phyloP scores from a whole-genome alignment of 2,329 filamentous ascomycete genomes.

The Rhexocercosporidium sp. region DNA sequence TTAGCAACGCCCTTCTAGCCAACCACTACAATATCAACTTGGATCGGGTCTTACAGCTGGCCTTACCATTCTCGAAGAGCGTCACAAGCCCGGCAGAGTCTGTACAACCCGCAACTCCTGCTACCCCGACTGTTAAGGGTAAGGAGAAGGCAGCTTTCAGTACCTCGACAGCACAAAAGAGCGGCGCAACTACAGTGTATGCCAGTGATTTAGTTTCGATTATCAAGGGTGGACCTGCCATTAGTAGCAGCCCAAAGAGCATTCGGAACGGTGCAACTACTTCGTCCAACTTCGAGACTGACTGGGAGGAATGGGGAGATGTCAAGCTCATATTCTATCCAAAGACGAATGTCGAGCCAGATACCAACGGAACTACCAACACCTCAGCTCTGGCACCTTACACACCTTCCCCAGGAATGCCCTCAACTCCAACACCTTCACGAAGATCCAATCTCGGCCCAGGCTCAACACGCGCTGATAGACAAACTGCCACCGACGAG shows the following conservation, averaged over 20 bases:
- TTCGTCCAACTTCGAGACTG: slow-evolving; percentile 40
- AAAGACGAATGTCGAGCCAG: slow-evolving; percentile 42
- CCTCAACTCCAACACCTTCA: slow-evolving; percentile 42
- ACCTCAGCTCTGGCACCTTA: slow-evolving; percentile 40
- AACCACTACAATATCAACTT: slow-evolving; percentile 84
- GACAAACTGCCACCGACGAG: slow-evolving; percentile 43
- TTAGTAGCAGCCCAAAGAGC: slow-evolving; percentile 41
- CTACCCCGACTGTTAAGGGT: slow-evolving; percentile 66
- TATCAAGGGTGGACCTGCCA: slow-evolving; percentile 59
- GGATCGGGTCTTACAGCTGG: slow-evolving; percentile 84
- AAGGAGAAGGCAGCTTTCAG: slow-evolving; percentile 70
- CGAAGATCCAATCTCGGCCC: slow-evolving; percentile 43
- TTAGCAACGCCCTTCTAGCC: slow-evolving; percentile 75
- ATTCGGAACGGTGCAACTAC: slow-evolving; percentile 38
- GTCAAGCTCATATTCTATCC: slow-evolving; percentile 81
- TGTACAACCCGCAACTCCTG: slow-evolving; percentile 56
- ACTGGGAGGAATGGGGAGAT: slow-evolving; percentile 81
- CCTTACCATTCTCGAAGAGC: slow-evolving; percentile 81
- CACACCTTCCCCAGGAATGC: slow-evolving; percentile 38
- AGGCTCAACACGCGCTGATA: slow-evolving; percentile 39
- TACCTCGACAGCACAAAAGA: slow-evolving; percentile 45
- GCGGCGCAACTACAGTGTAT: slow-evolving; percentile 62
- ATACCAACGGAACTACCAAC: slow-evolving; percentile 30
- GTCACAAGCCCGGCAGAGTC: slow-evolving; percentile 54
- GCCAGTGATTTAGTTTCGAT: slow-evolving; percentile 86